A percentile compares a stretch with the other conserved stretches of the same genome.
These are phyloP conservation scores for Ustilago vetiveriae DNA, from an alignment of 1,284 basidiomycete genomes.

Conservation along the genomic window DNA sequence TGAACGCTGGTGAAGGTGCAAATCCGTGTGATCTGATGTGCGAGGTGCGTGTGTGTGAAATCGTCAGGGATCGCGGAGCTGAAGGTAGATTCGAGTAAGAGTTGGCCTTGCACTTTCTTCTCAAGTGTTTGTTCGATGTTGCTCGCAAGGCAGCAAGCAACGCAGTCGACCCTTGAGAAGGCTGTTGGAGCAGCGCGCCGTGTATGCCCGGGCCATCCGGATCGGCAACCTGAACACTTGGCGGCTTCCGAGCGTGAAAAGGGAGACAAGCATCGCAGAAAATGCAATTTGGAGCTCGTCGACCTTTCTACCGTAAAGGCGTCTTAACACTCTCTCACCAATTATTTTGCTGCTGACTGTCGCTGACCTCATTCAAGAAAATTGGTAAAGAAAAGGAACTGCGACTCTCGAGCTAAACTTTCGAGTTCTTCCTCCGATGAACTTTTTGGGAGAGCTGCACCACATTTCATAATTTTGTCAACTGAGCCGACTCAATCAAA, in stretches of 20 bases:
- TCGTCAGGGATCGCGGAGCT: neutral
- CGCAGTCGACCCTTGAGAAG: too few relatives aligned
- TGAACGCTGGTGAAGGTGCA: too few relatives aligned
- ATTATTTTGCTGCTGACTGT: slow-evolving; percentile 9
- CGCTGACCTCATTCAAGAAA: slow-evolving; percentile 21
- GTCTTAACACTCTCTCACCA: too few relatives aligned
- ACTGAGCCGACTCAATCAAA: slow-evolving; percentile 17
- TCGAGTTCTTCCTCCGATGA: too few relatives aligned
- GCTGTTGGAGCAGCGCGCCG: neutral
- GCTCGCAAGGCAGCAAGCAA: too few relatives aligned
- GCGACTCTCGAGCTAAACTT: slow-evolving; percentile 24
- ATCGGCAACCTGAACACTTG: slow-evolving; percentile 5
- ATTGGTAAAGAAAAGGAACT: too few relatives aligned
- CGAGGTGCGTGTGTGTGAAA: too few relatives aligned
- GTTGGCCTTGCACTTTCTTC: slow-evolving; percentile 16
- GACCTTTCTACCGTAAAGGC: too few relatives aligned
- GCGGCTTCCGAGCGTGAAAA: slow-evolving; percentile 35
- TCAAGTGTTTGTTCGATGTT: slow-evolving; percentile 8
- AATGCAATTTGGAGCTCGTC: too few relatives aligned
- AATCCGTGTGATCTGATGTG: too few relatives aligned
- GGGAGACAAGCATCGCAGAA: neutral
- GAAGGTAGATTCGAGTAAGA: neutral
- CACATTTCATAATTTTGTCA: too few relatives aligned
- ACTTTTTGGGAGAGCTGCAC: too few relatives aligned
- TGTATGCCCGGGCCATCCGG: slow-evolving; percentile 38